Evolutionary conservation across 441 rosid genomes (phyloP).

Genomic region (Bruguiera hainesii): DNA sequence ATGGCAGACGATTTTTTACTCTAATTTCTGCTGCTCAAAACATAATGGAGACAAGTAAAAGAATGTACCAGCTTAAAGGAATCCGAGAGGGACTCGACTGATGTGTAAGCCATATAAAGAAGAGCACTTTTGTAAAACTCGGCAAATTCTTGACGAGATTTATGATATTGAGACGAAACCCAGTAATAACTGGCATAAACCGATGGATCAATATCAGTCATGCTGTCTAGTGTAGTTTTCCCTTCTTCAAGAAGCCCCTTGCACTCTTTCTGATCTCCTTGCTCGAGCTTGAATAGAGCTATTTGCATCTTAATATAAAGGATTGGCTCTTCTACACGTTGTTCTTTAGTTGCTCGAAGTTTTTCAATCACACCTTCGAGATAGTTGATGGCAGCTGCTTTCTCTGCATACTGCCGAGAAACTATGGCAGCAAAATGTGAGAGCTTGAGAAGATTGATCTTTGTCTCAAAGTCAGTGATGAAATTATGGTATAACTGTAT

Average conservation of each 20-base stretch:
- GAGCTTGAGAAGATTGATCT: conserved; percentile 92
- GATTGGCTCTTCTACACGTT: conserved; percentile 76
- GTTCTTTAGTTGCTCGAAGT: conserved; percentile 71
- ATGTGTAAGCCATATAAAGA: conserved; percentile 91
- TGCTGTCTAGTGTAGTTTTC: conserved; percentile 76
- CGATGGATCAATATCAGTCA: conserved; percentile 99
- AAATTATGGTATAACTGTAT: conserved; percentile 87
- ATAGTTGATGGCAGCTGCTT: conserved; percentile 74
- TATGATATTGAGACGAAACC: conserved; percentile 88
- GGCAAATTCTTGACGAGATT: conserved; percentile 78
- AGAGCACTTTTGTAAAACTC: conserved; percentile 91
- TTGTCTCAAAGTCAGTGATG: conserved; percentile 91
- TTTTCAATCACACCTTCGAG: conserved; percentile 86
- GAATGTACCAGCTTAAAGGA: conserved; percentile 81
- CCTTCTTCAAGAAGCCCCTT: conserved; percentile 88
- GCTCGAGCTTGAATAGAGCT: conserved; percentile 79
- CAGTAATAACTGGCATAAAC: conserved; percentile 88
- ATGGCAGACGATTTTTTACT: no score
- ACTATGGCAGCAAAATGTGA: conserved; percentile 90
- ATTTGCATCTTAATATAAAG: conserved; percentile 86
- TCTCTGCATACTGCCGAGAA: conserved; percentile 81
- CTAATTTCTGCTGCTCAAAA: no score
- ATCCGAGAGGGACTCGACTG: conserved; percentile 90
- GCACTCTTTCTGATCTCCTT: conserved; percentile 82
- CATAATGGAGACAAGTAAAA: conserved; percentile 5